A percentile compares a stretch with the other conserved stretches of the same genome.
Conservation (phyloP, 371 early-diverging fungal species). For the Saksenaea vasiformis region DNA sequence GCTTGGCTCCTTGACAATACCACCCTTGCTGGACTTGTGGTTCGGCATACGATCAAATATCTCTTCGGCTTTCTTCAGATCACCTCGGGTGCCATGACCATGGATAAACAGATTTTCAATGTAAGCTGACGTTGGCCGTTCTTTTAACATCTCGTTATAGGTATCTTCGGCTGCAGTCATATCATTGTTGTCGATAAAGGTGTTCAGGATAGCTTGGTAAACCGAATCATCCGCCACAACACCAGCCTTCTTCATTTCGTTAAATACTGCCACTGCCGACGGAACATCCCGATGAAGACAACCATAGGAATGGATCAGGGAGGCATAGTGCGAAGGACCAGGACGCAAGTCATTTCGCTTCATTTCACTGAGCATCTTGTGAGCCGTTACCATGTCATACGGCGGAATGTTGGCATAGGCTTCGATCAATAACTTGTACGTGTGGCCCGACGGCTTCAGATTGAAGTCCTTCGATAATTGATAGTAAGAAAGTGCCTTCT, state of each 20-base stretch:
- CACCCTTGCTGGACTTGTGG: constrained; percentile 15
- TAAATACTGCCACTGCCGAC: constrained; percentile 53
- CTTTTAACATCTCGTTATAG: constrained; percentile 43
- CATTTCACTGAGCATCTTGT: constrained; percentile 54
- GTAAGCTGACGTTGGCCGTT: constrained; percentile 52
- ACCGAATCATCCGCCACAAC: constrained; percentile 52
- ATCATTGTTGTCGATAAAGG: constrained; percentile 52
- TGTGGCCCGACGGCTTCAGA: constrained; percentile 55
- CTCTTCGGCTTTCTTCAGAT: constrained; percentile 42
- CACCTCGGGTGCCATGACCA: constrained; percentile 42
- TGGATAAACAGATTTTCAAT: constrained; percentile 66
- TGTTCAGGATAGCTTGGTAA: constrained; percentile 59
- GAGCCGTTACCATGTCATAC: constrained; percentile 60
- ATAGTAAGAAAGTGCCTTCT: constrained; percentile 56
- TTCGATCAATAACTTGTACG: constrained; percentile 60
- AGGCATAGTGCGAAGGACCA: constrained; percentile 55
- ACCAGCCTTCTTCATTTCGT: constrained; percentile 46
- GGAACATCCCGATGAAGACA: constrained; percentile 55
- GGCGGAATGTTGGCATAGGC: constrained; percentile 63
- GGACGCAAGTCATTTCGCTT: constrained; percentile 48
- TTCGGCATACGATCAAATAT: constrained; percentile 51
- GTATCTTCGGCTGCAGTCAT: constrained; percentile 48
- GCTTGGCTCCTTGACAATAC: constrained; percentile 53
- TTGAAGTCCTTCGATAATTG: constrained; percentile 41
- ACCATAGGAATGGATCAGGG: constrained; percentile 63